phyloP scores from a whole-genome alignment of 2,329 filamentous ascomycete species.

The Eutypa lata region DNA sequence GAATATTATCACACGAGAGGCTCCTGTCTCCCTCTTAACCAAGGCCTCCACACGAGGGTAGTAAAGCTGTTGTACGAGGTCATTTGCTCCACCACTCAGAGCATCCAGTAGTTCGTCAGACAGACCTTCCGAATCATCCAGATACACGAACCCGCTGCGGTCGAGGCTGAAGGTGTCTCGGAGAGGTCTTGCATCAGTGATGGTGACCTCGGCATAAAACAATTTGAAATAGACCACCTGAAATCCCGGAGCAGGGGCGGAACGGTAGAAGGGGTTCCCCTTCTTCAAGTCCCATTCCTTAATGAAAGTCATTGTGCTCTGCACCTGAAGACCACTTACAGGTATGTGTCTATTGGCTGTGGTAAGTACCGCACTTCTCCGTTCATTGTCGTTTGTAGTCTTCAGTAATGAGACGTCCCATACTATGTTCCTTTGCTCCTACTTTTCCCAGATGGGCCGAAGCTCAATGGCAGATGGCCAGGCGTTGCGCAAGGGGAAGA shows the following conservation, averaged over 20 bases:
- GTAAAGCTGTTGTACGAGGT: background rate
- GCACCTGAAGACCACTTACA: no score
- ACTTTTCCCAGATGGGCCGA: no score
- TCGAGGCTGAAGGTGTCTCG: constrained; percentile 2
- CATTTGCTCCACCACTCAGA: background rate
- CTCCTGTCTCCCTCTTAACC: constrained; percentile 6
- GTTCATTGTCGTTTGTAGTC: no score
- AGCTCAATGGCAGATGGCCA: no score
- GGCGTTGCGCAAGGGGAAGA: no score
- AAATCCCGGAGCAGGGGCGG: background rate
- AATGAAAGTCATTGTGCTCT: no score
- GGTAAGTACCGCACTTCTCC: no score
- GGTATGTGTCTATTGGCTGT: no score
- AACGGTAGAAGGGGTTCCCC: constrained; percentile 3
- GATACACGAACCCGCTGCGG: constrained; percentile 2
- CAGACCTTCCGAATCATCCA: background rate
- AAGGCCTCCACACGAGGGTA: constrained; percentile 5
- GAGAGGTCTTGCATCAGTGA: background rate
- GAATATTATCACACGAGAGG: constrained; percentile 7
- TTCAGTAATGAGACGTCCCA: no score
- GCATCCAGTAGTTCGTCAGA: background rate
- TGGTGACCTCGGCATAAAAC: background rate
- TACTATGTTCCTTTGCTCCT: no score
- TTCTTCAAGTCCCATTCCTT: background rate
- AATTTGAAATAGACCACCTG: constrained; percentile 5